A percentile compares a stretch with the other conserved stretches of the same genome.
Conservation (phyloP, 306 rosid genomes). For the Cicer arietinum region DNA sequence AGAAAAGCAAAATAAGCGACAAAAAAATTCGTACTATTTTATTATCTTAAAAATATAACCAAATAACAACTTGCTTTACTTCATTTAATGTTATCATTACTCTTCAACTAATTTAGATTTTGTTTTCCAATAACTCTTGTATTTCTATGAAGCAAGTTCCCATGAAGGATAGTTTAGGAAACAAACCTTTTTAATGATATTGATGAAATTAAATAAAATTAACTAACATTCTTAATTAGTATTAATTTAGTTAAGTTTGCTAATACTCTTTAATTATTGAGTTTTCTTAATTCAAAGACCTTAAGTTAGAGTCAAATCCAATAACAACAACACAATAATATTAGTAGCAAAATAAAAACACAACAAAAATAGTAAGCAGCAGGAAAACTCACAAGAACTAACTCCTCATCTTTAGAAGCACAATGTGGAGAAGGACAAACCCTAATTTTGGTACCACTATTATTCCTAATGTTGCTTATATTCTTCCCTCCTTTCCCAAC, state of each 20-base stretch:
- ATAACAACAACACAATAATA: not conserved
- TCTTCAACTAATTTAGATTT: no score
- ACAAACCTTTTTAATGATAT: no score
- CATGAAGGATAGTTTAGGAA: no score
- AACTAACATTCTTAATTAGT: no score
- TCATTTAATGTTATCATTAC: no score
- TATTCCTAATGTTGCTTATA: slow-evolving; percentile 53
- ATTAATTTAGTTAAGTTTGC: no score
- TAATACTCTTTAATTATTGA: not conserved
- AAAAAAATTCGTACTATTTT: no score
- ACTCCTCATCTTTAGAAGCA: slow-evolving; percentile 55
- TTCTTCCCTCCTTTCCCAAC: slow-evolving; percentile 70
- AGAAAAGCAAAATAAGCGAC: not conserved
- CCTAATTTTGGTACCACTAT: slow-evolving; percentile 58
- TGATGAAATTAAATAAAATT: no score
- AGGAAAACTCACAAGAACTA: slow-evolving; percentile 55
- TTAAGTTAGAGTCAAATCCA: not conserved
- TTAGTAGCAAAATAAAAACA: not conserved
- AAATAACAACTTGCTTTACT: no score
- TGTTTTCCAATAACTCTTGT: no score
- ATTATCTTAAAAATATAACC: no score
- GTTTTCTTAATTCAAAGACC: not conserved
- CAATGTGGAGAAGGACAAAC: slow-evolving; percentile 54
- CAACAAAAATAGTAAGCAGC: not conserved
- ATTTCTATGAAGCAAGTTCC: no score